Evolutionary conservation across 352 stramenopile genomes (phyloP).

Genomic region (Phytophthora brassicae): DNA sequence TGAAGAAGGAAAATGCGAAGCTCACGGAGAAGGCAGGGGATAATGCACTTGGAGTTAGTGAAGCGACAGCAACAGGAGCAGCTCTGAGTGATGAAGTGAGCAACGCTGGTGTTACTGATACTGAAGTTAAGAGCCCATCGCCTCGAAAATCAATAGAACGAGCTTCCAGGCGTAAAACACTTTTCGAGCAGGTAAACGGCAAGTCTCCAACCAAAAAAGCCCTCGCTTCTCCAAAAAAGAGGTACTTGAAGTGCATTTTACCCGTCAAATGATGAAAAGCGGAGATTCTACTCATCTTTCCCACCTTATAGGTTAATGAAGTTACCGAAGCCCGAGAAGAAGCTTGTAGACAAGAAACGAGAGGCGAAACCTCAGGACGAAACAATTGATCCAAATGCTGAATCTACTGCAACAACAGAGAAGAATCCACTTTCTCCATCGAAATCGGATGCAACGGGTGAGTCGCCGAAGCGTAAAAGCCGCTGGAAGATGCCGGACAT

Average conservation of each 20-base stretch:
- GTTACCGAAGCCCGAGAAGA: constrained; percentile 29
- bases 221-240: constrained; percentile 27
- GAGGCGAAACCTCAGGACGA: constrained; percentile 17
- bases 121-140: constrained; percentile 12
- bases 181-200: constrained; percentile 13
- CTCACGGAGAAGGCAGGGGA: constrained; percentile 12
- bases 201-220: constrained; percentile 22
- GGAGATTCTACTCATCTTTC: not conserved
- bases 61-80: constrained; percentile 1
- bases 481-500: constrained; percentile 37
- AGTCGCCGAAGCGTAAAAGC: constrained; percentile 25
- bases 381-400: constrained; percentile 1
- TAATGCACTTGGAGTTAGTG: constrained; percentile 4
- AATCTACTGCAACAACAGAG: constrained; percentile 1
- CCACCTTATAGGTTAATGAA: constrained; percentile 22
- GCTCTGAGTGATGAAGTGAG: constrained; percentile 9
- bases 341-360: constrained; percentile 20
- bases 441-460: constrained; percentile 14
- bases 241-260: not conserved
- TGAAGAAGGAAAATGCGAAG: constrained; percentile 30
- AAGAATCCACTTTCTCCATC: constrained; percentile 15
- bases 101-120: not conserved
- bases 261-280: not conserved
- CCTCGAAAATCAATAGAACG: constrained; percentile 21
- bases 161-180: constrained; percentile 16